Conservation (phyloP, 2,329 filamentous ascomycete species). For the Alternaria sp. region DNA sequence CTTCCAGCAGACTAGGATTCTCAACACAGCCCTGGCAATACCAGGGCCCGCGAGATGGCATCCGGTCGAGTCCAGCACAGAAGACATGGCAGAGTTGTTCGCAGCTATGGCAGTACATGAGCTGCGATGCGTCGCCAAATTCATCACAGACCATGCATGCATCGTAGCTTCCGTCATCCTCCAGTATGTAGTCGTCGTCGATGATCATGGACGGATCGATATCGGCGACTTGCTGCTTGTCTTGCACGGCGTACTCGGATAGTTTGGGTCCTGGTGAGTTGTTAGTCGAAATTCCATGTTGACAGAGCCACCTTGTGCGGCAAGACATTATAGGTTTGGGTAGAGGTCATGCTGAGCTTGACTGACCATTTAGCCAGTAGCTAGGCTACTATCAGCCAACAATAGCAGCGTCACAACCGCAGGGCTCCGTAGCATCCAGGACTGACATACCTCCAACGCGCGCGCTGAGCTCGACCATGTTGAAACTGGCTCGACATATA, state of each 20-base stretch:
- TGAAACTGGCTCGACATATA: slow-evolving; percentile 92
- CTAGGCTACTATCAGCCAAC: slow-evolving; percentile 23
- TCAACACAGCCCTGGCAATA: slow-evolving; percentile 83
- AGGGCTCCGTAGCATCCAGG: slow-evolving; percentile 21
- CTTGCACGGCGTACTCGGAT: slow-evolving; percentile 71
- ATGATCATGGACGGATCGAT: slow-evolving; percentile 82
- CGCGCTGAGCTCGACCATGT: slow-evolving; percentile 84
- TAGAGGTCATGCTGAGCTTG: slow-evolving; percentile 31
- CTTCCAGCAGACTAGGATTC: slow-evolving; percentile 46
- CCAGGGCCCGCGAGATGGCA: slow-evolving; percentile 77
- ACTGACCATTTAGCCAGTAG: slow-evolving; percentile 41
- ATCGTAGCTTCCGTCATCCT: slow-evolving; percentile 55
- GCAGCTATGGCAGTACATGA: slow-evolving; percentile 91
- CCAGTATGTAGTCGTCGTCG: slow-evolving; percentile 67
- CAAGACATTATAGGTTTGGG: slow-evolving; percentile 10
- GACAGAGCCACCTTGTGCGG: slow-evolving; percentile 7
- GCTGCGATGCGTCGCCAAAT: slow-evolving; percentile 79
- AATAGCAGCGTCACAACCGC: slow-evolving; percentile 23
- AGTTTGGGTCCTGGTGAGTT: slow-evolving; percentile 57
- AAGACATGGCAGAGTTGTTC: slow-evolving; percentile 89
- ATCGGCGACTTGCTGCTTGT: slow-evolving; percentile 88
- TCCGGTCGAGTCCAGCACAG: slow-evolving; percentile 80
- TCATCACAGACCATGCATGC: slow-evolving; percentile 87
- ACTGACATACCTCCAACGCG: slow-evolving; percentile 72
- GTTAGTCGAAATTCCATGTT: slow-evolving; percentile 19